Evolutionary conservation across 2,329 filamentous ascomycete genomes (phyloP), one percentile per base, ranked within the genome.

Genomic region (Hypoxylon sp.): DNA sequence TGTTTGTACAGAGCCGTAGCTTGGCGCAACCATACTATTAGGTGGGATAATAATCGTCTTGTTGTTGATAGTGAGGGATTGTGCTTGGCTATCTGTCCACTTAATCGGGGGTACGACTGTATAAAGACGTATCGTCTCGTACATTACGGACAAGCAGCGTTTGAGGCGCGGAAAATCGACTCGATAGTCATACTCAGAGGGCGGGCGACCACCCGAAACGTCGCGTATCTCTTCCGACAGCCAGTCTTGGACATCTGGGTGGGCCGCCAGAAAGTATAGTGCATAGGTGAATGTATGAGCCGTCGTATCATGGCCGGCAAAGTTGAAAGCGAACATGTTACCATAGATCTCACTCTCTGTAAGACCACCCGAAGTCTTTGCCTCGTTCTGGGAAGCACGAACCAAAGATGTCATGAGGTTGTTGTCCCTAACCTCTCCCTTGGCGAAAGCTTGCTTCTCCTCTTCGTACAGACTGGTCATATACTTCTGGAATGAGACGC

Each of bases 241-340:
- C 82, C 81, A 85, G 2, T 80, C 76, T 62, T 85, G 84, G 2
- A 82, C 77, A 2, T 79, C 73, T 0, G 80, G 82, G 41, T 82
- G 66, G 0, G 78, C 76, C 1, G 84, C 82, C 1, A 87, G 75
- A 7, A 83, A 79, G 5, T 80, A 71, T 0, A 83, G 70, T 0
- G 78, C 74, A 54, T 79, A 84, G 0, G 78, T 77, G 5, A 85
- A 70, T 0, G 80, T 80, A 27, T 82, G 79, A 0, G 83, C 81
- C 0, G 83, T 83, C 0, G 83, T 85, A 61, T 86, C 84, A 61
- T 85, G 82, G 0, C 84, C 84, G 0, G 84, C 84, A 52, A 73
- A 73, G 51, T 69, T 73, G 54, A 67, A 67, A 9, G 50, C 60
- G n/a, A 70, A 70, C 63, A 73, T 69, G 32, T 70, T 70, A 21